Percentiles rank a stretch among this genome's conserved stretches.
These are phyloP conservation scores for Aspergillus puulaauensis DNA, from an alignment of 2,329 filamentous ascomycete species.

Conservation along the genomic window DNA sequence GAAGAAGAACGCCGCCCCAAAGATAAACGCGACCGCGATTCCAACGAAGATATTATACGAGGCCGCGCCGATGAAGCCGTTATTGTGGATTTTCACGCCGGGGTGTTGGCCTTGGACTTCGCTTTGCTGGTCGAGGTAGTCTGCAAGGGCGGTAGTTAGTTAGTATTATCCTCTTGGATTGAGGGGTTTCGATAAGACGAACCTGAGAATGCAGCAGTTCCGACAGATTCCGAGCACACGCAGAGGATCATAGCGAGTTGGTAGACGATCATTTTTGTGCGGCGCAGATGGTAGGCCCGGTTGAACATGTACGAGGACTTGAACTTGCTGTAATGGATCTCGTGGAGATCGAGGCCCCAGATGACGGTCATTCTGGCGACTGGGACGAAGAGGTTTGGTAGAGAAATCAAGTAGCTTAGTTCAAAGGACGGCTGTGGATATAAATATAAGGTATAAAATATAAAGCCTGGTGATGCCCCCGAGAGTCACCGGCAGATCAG, in stretches of 20 bases:
- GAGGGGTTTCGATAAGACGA: constrained; percentile 10
- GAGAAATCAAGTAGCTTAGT: too few relatives aligned
- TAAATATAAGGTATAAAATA: too few relatives aligned
- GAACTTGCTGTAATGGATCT: constrained; percentile 61
- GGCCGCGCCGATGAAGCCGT: constrained; percentile 56
- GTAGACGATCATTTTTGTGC: constrained; percentile 61
- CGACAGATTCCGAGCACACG: constrained; percentile 57
- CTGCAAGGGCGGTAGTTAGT: constrained; percentile 26
- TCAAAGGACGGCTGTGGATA: too few relatives aligned
- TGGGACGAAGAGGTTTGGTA: too few relatives aligned
- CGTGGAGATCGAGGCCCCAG: constrained; percentile 57
- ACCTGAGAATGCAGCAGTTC: constrained; percentile 57
- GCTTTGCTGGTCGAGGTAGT: constrained; percentile 56
- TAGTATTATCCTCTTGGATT: background rate
- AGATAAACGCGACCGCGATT: constrained; percentile 57
- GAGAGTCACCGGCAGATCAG: too few relatives aligned
- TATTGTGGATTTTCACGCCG: constrained; percentile 50
- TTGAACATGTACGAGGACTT: constrained; percentile 60
- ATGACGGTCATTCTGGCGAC: constrained; percentile 46
- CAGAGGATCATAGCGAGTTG: constrained; percentile 60
- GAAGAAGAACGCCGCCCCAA: constrained; percentile 61
- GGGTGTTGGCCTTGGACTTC: constrained; percentile 43
- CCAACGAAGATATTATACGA: constrained; percentile 61
- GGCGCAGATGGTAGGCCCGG: constrained; percentile 54
- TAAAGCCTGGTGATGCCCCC: too few relatives aligned